A percentile compares a stretch with the other conserved stretches of the same genome.
Conservation (phyloP, 345 rosid genomes). For the Gossypium stocksii region DNA sequence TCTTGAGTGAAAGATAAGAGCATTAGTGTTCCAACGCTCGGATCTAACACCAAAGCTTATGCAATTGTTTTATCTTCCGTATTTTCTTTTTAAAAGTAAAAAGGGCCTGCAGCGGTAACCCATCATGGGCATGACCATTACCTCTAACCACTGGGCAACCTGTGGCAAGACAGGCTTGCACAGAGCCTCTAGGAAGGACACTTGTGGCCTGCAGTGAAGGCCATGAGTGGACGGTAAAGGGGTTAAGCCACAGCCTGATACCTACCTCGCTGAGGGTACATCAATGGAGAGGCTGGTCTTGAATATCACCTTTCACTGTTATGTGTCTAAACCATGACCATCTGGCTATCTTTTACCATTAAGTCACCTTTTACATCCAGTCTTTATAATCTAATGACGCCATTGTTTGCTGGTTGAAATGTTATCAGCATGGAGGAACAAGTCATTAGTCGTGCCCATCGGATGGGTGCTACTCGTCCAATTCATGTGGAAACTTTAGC, state of each 20-base stretch:
- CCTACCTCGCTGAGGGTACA: not conserved
- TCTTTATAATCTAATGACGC: not conserved
- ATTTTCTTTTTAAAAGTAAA: not conserved
- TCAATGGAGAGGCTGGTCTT: not conserved
- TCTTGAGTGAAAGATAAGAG: not conserved
- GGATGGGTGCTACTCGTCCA: slow-evolving; percentile 91
- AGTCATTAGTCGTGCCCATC: slow-evolving; percentile 88
- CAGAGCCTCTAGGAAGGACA: not conserved
- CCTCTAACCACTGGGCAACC: not conserved
- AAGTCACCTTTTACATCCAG: not conserved
- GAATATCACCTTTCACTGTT: not conserved
- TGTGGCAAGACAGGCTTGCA: not conserved
- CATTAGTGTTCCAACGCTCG: not conserved
- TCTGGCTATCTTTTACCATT: not conserved
- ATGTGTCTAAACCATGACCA: not conserved
- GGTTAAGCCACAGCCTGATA: not conserved
- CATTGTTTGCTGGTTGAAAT: not conserved
- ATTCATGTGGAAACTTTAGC: slow-evolving; percentile 80
- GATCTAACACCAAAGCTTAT: not conserved
- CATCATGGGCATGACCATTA: not conserved
- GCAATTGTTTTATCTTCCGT: not conserved
- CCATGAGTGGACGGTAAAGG: not conserved
- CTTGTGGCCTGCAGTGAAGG: not conserved
- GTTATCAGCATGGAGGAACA: slow-evolving; percentile 86
- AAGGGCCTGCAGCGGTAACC: not conserved